Evolutionary conservation across 2,329 filamentous ascomycete species (phyloP), one percentile per base, ranked within the genome.

Genomic region (Xylaria sp.): DNA sequence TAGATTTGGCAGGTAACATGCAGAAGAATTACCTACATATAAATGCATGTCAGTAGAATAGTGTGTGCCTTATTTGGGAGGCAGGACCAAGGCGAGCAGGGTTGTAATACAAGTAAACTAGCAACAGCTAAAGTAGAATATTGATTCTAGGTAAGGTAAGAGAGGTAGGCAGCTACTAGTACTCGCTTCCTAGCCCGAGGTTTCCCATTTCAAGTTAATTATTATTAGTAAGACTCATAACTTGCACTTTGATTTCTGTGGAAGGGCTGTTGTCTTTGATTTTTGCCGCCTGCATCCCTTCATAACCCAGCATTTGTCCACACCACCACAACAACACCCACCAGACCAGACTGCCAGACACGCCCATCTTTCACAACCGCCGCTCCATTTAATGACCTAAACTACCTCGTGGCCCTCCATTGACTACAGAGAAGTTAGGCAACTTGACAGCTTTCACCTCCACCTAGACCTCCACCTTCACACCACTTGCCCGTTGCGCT

Each of bases 401-500:
- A 59, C 36, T 42, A 63, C 59, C 69, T 23, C 69, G 69, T 71
- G 63, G 59, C 69, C 63, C 54, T 64, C 63, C 63, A 64, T 64
- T 44, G 20, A 58, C 28, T 20, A 20, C 33, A 42, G 44, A 28
- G 33, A 60, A 54, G 40, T 36, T 54, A 36, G 56, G 13, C 40
- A 68, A 28, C 46, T 66, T 63, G 63, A 66, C 61, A 64, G 23
- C 59, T 61, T 61, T 61, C 59, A 59, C 53, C 46, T 65, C 65
- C 61, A 59, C 64, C 48, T 59, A 23, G 33, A 53, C 44, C 57
- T 60, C 65, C 51, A 62, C 59, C 61, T 60, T 59, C 61, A 61
- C 68, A 65, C 68, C 65, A 70, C 60, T 58, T 65, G 56, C 58
- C 40, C 68, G 38, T 53, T 63, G 44, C 58, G 42, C 40, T 63